Conservation (phyloP, 1,284 basidiomycete species). For the Blastosporella zonata region DNA sequence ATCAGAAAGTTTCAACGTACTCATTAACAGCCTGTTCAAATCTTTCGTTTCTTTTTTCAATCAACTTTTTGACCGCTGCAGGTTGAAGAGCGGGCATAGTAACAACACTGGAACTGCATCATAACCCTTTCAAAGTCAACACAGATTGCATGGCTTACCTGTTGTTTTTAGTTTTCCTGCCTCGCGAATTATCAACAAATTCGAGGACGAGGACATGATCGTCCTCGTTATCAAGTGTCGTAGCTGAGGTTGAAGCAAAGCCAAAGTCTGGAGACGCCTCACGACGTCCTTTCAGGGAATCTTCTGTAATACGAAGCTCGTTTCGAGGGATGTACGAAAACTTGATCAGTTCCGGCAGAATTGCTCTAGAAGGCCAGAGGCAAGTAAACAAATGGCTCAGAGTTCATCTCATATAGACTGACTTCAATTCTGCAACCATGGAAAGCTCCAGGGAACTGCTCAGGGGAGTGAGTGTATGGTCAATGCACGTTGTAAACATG, state of each 20-base stretch:
- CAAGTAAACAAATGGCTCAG: constrained; percentile 5
- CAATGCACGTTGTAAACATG: neutral
- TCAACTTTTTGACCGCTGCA: constrained; percentile 62
- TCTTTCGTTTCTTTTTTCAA: constrained; percentile 68
- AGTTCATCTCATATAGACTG: constrained; percentile 18
- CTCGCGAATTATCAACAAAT: constrained; percentile 58
- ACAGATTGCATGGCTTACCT: constrained; percentile 23
- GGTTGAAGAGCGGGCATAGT: constrained; percentile 53
- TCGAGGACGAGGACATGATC: constrained; percentile 76
- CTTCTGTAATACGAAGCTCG: constrained; percentile 58
- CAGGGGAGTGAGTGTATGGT: constrained; percentile 11
- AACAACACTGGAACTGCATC: constrained; percentile 31
- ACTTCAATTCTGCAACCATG: constrained; percentile 87
- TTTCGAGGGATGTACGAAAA: constrained; percentile 80
- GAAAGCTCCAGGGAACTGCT: constrained; percentile 74
- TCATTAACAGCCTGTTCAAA: constrained; percentile 74
- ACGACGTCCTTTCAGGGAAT: constrained; percentile 19
- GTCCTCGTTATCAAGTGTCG: constrained; percentile 33
- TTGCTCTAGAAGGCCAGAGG: constrained; percentile 45
- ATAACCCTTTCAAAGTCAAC: neutral
- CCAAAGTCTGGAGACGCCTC: constrained; percentile 34
- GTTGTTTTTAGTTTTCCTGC: constrained; percentile 30
- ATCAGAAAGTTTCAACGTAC: constrained; percentile 34
- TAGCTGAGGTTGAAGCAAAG: constrained; percentile 13
- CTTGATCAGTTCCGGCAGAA: constrained; percentile 77